Percentiles rank a stretch among this genome's conserved stretches.
Conservation (phyloP, 768 basidiomycete species). For the Tremella yokohamensis region DNA sequence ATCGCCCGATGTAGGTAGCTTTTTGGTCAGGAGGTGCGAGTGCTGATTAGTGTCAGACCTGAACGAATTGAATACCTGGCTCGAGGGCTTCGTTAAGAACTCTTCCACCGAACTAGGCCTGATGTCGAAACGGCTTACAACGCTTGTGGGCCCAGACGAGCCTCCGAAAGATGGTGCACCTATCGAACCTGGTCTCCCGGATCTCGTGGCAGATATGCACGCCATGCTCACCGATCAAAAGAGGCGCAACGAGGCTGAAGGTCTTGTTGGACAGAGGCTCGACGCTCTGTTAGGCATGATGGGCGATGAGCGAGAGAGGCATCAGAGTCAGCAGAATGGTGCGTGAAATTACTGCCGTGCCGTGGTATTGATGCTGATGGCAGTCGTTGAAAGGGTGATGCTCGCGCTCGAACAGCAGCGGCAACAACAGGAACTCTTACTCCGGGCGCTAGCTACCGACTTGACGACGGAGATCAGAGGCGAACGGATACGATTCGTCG, state of each 20-base stretch:
- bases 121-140: slow-evolving; percentile 61
- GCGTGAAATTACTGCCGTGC: slow-evolving; percentile 12
- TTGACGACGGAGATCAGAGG: slow-evolving; percentile 79
- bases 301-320: slow-evolving; percentile 48
- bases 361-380: background rate
- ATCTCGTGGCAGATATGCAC: slow-evolving; percentile 53
- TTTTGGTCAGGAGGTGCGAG: background rate
- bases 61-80: slow-evolving; percentile 59
- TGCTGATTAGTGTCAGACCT: slow-evolving; percentile 32
- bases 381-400: slow-evolving; percentile 45
- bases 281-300: slow-evolving; percentile 45
- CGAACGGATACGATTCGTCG: slow-evolving; percentile 78
- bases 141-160: slow-evolving; percentile 54
- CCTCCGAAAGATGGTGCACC: slow-evolving; percentile 3
- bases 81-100: slow-evolving; percentile 74
- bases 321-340: slow-evolving; percentile 37
- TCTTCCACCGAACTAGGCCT: slow-evolving; percentile 69
- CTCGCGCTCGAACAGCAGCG: slow-evolving; percentile 64
- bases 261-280: slow-evolving; percentile 54
- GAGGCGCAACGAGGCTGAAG: slow-evolving; percentile 57
- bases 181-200: slow-evolving; percentile 28
- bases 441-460: slow-evolving; percentile 65
- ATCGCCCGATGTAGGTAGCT: slow-evolving; percentile 47
- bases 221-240: slow-evolving; percentile 52
- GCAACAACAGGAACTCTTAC: slow-evolving; percentile 67